phyloP scores from a whole-genome alignment of 31 red algal genomes.

The Asparagopsis taxiformis region DNA sequence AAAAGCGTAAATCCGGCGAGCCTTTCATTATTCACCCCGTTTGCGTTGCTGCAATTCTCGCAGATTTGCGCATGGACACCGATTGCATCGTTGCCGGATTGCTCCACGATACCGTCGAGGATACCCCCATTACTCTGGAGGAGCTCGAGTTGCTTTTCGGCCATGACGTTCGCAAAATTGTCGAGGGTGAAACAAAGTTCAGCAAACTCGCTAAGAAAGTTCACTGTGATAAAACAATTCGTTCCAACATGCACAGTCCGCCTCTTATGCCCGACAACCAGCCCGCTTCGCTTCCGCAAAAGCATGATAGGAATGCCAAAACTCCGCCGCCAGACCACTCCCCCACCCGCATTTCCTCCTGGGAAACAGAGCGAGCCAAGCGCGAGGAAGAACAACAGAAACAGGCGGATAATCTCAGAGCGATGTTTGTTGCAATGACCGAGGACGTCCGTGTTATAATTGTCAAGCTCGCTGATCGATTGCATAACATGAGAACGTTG shows the following conservation, averaged over 20 bases:
- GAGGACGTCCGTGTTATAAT: slow-evolving; percentile 95
- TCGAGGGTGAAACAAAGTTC: slow-evolving; percentile 97
- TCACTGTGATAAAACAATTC: slow-evolving; percentile 24
- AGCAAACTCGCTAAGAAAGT: slow-evolving; percentile 78
- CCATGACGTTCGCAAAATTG: slow-evolving; percentile 79
- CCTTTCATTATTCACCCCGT: slow-evolving; percentile 96
- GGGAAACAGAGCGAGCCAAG: slow-evolving; percentile 51
- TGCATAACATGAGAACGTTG: slow-evolving; percentile 98
- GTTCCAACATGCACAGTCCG: too few species aligned
- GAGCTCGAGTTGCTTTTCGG: slow-evolving; percentile 87
- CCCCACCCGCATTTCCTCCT: slow-evolving; percentile 4
- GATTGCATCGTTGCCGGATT: slow-evolving; percentile 93
- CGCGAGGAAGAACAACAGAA: slow-evolving; percentile 71
- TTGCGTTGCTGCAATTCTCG: slow-evolving; percentile 81
- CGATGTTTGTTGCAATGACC: slow-evolving; percentile 98
- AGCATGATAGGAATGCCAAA: too few species aligned
- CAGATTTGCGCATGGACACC: slow-evolving; percentile 88
- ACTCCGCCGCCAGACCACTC: too few species aligned
- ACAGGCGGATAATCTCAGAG: slow-evolving; percentile 85
- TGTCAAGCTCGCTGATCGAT: slow-evolving; percentile 94
- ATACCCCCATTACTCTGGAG: slow-evolving; percentile 86
- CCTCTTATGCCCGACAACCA: too few species aligned
- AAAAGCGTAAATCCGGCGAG: slow-evolving; percentile 86
- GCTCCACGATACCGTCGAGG: slow-evolving; percentile 97
- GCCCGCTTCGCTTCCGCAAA: too few species aligned